A percentile compares a stretch with the other conserved stretches of the same genome.
Conservation (phyloP, 1,284 basidiomycete genomes). For the Fomitopsis pinicola region DNA sequence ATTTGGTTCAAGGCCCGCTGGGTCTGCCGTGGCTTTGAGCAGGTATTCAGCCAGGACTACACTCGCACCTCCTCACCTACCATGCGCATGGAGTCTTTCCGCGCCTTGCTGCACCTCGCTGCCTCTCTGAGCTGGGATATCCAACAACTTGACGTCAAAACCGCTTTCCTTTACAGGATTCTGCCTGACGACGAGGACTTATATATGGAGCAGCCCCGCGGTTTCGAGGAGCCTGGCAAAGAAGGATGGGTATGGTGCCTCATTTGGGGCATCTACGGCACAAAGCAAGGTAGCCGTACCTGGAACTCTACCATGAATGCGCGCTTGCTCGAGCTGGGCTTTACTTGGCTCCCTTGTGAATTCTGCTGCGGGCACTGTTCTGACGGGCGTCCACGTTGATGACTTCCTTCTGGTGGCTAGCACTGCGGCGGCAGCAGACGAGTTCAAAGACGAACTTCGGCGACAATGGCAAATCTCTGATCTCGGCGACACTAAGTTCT, state of each 20-base stretch:
- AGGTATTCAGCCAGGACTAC: too few relatives aligned
- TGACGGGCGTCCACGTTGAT: conserved; percentile 14
- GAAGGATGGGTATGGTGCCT: conserved; percentile 15
- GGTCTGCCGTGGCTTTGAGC: too few relatives aligned
- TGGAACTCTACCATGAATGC: conserved; percentile 15
- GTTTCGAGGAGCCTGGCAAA: conserved; percentile 25
- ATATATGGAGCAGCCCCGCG: conserved; percentile 32
- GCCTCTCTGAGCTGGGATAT: conserved; percentile 6
- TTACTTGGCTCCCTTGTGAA: conserved; percentile 2
- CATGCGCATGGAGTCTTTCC: conserved; percentile 12
- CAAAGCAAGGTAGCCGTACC: conserved; percentile 14
- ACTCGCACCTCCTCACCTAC: conserved; percentile 11
- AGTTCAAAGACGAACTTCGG: conserved; percentile 26
- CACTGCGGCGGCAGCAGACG: conserved; percentile 12
- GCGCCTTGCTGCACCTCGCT: conserved; percentile 5
- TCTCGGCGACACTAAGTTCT: conserved; percentile 15
- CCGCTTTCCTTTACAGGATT: conserved; percentile 38
- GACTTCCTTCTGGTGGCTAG: conserved; percentile 22
- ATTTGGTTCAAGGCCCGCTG: too few relatives aligned
- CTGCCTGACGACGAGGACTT: conserved; percentile 25
- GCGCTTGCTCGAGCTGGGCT: conserved; percentile 4
- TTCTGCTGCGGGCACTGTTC: conserved; percentile 6
- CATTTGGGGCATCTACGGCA: conserved; percentile 15
- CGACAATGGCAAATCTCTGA: conserved; percentile 6
- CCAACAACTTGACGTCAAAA: conserved; percentile 39